These are phyloP conservation scores for Hericium alpestre DNA, from an alignment of 768 basidiomycete genomes.

Conservation along the genomic window DNA sequence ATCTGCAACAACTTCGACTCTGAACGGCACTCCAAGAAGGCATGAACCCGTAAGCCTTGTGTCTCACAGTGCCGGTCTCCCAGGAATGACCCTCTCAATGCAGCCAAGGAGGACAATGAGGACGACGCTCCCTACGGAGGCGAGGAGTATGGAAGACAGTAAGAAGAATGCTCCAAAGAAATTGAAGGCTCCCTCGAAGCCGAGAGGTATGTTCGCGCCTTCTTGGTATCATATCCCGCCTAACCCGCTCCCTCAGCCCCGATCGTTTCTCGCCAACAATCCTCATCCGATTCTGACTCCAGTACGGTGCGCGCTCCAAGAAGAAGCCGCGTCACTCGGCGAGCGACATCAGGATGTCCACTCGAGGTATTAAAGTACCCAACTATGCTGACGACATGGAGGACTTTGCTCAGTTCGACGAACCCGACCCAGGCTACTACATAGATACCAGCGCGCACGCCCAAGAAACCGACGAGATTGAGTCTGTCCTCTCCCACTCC, in stretches of 20 bases:
- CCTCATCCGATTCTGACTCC: conserved; percentile 77
- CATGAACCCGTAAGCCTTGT: too few species aligned
- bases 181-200: conserved; percentile 52
- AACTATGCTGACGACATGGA: conserved; percentile 67
- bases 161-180: conserved; percentile 60
- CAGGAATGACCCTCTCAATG: too few species aligned
- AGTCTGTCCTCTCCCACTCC: conserved; percentile 78
- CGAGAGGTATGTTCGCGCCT: conserved; percentile 40
- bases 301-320: conserved; percentile 78
- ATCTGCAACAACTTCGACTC: too few species aligned
- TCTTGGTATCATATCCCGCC: conserved; percentile 13
- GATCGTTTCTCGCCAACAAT: conserved; percentile 37
- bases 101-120: conserved; percentile 46
- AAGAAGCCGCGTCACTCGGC: conserved; percentile 46
- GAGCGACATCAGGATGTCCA: conserved; percentile 70
- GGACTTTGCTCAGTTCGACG: conserved; percentile 72
- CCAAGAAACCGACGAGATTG: conserved; percentile 78
- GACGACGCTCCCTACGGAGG: conserved; percentile 74
- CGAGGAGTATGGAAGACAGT: conserved; percentile 51
- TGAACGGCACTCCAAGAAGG: too few species aligned
- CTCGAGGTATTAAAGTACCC: conserved; percentile 67
- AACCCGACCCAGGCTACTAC: conserved; percentile 48
- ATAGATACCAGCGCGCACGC: conserved; percentile 38
- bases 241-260: conserved; percentile 22
- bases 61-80: too few species aligned